Conservation (phyloP, 1,284 basidiomycete species). For the Bondarzewia mesenterica region DNA sequence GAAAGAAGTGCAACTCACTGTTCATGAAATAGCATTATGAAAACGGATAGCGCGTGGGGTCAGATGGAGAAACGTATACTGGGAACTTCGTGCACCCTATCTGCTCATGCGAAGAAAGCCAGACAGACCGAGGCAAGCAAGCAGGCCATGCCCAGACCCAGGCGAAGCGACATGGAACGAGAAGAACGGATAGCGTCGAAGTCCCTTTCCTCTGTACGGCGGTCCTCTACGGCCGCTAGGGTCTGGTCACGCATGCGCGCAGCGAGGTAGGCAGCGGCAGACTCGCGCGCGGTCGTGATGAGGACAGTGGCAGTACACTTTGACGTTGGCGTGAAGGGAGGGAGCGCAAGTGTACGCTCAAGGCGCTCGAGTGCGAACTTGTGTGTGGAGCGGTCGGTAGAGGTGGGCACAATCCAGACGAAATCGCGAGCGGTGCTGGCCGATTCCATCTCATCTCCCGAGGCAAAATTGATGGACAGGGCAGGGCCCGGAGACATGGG, state of each 20-base stretch:
- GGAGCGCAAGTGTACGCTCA: not conserved
- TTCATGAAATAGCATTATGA: not conserved
- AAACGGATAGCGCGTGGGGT: too few species aligned
- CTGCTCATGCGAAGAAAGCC: not conserved
- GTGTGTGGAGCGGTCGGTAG: not conserved
- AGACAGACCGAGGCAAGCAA: not conserved
- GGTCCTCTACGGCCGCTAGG: not conserved
- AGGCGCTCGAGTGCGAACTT: not conserved
- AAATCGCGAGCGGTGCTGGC: conserved; percentile 1
- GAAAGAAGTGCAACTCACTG: not conserved
- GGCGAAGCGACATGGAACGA: not conserved
- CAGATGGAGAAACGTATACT: not conserved
- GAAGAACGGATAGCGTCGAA: not conserved
- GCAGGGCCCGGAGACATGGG: not conserved
- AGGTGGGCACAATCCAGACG: conserved; percentile 1
- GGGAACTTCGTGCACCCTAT: not conserved
- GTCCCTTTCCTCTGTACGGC: not conserved
- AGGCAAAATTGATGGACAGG: not conserved
- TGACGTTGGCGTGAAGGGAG: not conserved
- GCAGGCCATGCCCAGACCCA: not conserved
- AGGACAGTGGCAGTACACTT: not conserved
- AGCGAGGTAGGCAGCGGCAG: not conserved
- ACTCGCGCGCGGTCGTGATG: not conserved
- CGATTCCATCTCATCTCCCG: not conserved
- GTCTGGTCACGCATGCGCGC: not conserved